Evolutionary conservation across 108 stramenopile genomes (phyloP).

Genomic region (Schizochytrium sp.): DNA sequence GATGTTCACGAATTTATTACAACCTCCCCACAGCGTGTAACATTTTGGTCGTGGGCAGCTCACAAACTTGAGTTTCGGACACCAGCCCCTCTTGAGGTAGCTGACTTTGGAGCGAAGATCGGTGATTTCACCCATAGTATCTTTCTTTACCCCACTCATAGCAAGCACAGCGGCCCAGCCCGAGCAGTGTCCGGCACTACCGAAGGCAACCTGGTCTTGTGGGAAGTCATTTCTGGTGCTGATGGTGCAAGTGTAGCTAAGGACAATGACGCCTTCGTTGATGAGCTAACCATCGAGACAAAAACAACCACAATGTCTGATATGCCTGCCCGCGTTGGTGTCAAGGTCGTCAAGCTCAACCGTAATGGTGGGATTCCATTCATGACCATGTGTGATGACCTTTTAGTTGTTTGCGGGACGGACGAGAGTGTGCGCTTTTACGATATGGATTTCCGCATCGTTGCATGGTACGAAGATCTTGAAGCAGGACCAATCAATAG

Average conservation of each 20-base stretch:
- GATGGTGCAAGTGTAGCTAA: conserved; percentile 50
- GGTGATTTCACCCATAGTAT: conserved; percentile 6
- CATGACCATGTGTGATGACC: conserved; percentile 62
- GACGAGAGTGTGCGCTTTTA: conserved; percentile 79
- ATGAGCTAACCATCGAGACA: not conserved
- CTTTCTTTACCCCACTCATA: conserved; percentile 22
- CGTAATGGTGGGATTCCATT: conserved; percentile 34
- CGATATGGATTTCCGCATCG: conserved; percentile 73
- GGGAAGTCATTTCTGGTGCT: conserved; percentile 62
- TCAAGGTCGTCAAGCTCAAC: conserved; percentile 58
- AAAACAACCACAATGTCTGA: conserved; percentile 8
- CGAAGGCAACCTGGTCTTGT: conserved; percentile 71
- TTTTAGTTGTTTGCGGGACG: conserved; percentile 71
- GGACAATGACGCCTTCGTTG: conserved; percentile 2
- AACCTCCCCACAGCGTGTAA: conserved; percentile 69
- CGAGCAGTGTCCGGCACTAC: conserved; percentile 73
- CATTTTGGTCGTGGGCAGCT: conserved; percentile 75
- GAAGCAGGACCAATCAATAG: conserved; percentile 74
- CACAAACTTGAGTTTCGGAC: conserved; percentile 56
- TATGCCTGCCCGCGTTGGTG: not conserved
- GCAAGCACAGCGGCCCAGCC: conserved; percentile 25
- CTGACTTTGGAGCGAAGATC: not conserved
- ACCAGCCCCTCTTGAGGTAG: not conserved
- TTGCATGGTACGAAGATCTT: conserved; percentile 80
- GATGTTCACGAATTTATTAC: conserved; percentile 70